Conservation (phyloP, 306 rosid species). For the Cucurbita moschata region DNA sequence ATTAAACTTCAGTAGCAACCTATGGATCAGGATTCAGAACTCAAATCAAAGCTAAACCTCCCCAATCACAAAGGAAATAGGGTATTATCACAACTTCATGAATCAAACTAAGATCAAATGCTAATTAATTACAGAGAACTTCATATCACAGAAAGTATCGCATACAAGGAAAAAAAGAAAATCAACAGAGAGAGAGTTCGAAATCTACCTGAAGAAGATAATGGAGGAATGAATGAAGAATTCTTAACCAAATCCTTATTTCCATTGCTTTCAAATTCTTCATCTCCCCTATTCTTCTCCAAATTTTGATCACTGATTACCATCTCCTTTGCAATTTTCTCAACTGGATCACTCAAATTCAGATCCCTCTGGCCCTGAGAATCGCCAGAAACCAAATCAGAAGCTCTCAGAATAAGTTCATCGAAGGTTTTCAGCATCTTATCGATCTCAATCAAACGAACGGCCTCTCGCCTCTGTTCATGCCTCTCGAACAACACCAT, state of each 20-base stretch:
- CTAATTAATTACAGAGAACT: background rate
- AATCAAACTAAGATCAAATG: background rate
- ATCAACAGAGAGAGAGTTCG: background rate
- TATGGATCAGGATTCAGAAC: background rate
- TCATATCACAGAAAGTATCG: background rate
- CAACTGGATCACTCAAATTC: constrained; percentile 14
- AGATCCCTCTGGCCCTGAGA: constrained; percentile 7
- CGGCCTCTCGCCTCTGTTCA: constrained; percentile 52
- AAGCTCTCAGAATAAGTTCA: constrained; percentile 68
- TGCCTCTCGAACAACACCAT: constrained; percentile 39
- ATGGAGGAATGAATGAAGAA: constrained; percentile 18
- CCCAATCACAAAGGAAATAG: background rate
- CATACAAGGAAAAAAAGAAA: background rate
- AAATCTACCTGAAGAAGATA: constrained; percentile 37
- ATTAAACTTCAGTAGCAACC: background rate
- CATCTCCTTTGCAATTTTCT: constrained; percentile 8
- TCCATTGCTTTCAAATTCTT: constrained; percentile 11
- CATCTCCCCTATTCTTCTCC: constrained; percentile 17
- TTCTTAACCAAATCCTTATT: constrained; percentile 18
- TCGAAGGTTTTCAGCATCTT: constrained; percentile 44
- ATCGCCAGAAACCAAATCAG: constrained; percentile 49
- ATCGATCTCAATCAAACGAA: constrained; percentile 39
- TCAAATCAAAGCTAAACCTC: background rate
- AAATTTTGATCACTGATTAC: constrained; percentile 22
- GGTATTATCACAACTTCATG: background rate